Evolutionary conservation across 202 grass and related monocot genomes (phyloP), one percentile per base, ranked within the genome.

Genomic region (Musa balbisiana): DNA sequence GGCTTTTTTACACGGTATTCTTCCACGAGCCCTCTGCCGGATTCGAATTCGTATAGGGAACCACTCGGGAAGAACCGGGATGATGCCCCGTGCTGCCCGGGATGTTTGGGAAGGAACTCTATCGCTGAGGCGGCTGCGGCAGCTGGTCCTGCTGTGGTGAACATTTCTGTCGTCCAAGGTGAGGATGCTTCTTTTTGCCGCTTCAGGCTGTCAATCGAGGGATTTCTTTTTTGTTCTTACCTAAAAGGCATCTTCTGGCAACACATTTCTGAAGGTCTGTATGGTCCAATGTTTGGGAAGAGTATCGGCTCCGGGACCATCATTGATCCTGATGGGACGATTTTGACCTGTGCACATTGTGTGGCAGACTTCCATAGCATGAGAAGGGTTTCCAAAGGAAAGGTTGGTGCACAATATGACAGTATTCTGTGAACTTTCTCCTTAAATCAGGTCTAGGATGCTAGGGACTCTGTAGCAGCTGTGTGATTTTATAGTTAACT

Each of bases 341-440:
- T 72, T n/a, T 51, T 72, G 69, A 72, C 69, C 20, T 72, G 69
- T 72, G 49, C 69, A 53, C 69, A 72, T 53, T 72, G 69, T 24
- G 51, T 72, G 11, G 69, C 26, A 69, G 14, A 69, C 29, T 49
- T 69, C 8, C 6, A 15, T 69, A 69, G 29, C 16, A 50, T 2
- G 66, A 1, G 16, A 49, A 33, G 4, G 27, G 33, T 49, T 12
- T 49, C 66, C 0, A 49, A 49, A 49, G 29, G 29, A 11, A 69
- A 49, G 33, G 66, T 69, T 14, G 8, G 26, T 69, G 16, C 22
- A 49, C 27, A 50, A n/a, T 49, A 12, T 10, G 11, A 69, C 29
- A 69, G 50, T 17, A 19, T 69, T 24, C 8, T 19, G 2, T 69
- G 14, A 64, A 24, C 13, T 19, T 8, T 49, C 6, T 33, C 19